Evolutionary conservation across 257 asterid genomes (phyloP).

Genomic region (Dorcoceras hygrometricum): DNA sequence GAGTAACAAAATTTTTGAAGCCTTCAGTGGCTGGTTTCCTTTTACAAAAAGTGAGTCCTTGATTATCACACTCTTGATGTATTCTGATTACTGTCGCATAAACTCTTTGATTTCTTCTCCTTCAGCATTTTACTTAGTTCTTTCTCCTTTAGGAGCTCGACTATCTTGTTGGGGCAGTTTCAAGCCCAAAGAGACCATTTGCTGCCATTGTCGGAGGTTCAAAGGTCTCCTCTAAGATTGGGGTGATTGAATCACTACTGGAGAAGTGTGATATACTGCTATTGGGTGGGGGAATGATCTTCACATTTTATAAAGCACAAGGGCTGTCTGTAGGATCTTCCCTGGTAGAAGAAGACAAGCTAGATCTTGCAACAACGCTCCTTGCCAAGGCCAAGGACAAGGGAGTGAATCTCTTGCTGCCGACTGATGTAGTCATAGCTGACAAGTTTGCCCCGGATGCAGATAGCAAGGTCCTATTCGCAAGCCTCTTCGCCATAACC

Average conservation of each 20-base stretch:
- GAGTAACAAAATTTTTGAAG: conserved; percentile 47
- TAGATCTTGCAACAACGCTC: neutral
- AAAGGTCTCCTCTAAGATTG: neutral
- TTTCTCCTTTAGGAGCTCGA: conserved; percentile 39
- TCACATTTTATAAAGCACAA: neutral
- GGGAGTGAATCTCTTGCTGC: neutral
- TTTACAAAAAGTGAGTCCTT: conserved; percentile 38
- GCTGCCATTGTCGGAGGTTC: neutral
- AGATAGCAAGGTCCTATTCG: neutral
- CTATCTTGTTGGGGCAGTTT: conserved; percentile 51
- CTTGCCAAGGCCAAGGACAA: neutral
- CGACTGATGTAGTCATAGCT: neutral
- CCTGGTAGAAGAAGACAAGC: neutral
- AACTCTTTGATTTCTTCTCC: neutral
- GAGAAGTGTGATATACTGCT: neutral
- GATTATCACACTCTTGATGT: neutral
- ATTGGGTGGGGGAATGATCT: neutral
- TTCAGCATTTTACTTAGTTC: conserved; percentile 1
- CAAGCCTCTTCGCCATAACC: neutral
- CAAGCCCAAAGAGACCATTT: conserved; percentile 27
- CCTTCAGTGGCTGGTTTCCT: conserved; percentile 59
- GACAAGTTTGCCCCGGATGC: neutral
- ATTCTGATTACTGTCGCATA: neutral
- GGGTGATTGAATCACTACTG: neutral
- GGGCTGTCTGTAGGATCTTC: neutral